Evolutionary conservation across 768 basidiomycete genomes (phyloP).

Genomic region (Termitomyces sp.): DNA sequence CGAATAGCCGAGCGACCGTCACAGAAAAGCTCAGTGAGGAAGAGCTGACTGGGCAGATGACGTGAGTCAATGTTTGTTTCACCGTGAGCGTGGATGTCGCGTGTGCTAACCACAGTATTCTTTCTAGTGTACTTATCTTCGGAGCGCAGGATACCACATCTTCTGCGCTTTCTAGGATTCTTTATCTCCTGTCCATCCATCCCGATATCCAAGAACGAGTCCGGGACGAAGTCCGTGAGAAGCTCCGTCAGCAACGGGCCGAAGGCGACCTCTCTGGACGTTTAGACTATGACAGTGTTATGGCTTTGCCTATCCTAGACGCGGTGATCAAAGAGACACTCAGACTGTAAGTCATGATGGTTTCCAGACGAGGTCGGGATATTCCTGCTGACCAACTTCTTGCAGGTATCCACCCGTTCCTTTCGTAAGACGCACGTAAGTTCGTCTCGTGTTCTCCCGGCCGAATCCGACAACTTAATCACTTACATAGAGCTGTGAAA

Average conservation of each 20-base stretch:
- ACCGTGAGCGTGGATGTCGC: neutral
- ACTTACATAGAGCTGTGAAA: constrained; percentile 29
- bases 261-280: constrained; percentile 12
- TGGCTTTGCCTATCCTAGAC: constrained; percentile 34
- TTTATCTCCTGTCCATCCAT: constrained; percentile 31
- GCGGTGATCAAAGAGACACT: constrained; percentile 44
- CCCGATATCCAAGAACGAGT: constrained; percentile 33
- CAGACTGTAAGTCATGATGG: constrained; percentile 26
- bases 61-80: constrained; percentile 28
- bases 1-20: constrained; percentile 29
- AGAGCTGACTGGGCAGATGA: constrained; percentile 46
- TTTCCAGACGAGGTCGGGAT: neutral
- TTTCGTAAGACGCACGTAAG: constrained; percentile 40
- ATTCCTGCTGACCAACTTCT: neutral
- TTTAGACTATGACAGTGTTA: constrained; percentile 31
- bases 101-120: neutral
- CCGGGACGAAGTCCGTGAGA: constrained; percentile 25
- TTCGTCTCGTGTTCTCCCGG: neutral
- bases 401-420: constrained; percentile 40
- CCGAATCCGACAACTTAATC: neutral
- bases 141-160: constrained; percentile 48
- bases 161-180: constrained; percentile 35
- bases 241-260: constrained; percentile 14
- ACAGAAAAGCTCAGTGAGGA: constrained; percentile 33
- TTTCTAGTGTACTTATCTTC: constrained; percentile 39